Evolutionary conservation across 148 eudicot genomes (phyloP), one percentile per base, ranked within the genome.

Genomic region (Rhododendron henanense): DNA sequence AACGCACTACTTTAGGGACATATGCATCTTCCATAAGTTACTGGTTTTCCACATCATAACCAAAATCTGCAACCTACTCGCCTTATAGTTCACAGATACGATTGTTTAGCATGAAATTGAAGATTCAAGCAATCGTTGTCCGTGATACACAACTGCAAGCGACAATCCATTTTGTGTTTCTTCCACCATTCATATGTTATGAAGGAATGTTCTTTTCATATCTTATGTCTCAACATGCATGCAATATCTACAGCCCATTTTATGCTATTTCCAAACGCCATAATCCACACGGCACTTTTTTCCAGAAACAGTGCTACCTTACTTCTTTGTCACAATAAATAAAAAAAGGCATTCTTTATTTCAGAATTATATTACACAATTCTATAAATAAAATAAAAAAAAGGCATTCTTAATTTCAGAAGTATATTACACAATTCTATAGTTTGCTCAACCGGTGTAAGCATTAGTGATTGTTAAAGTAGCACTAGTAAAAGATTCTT

Each of bases 21-120:
- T 21, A 0, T 4, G 82, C 63, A 39, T 10, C 53, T 86, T 81
- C 41, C 74, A 14, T 55, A 23, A 37, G 45, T 37, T 73, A 85
- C 10, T 79, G 57, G 83, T 45, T 28, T 45, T 41, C 50, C 57
- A 61, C 81, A 75, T 39, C 55, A 51, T 79, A n/a, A 79, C 23
- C 28, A 47, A 79, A 78, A 63, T 63, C 61, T 37, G 81, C 13
- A 77, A 84, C 69, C 65, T 74, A 23, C 63, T 85, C 13, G 37
- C 23, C 21, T 11, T 41, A 77, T 21, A 85, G 48, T 85, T 77
- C 51, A 51, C 82, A 77, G 57, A 31, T 41, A 51, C 44, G 80
- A 79, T 23, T 44, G 53, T 47, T 19, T 53, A 47, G 14, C 75
- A 84, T 53, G 81, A 84, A 35, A 31, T 44, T 55, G 10, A 81